Conservation (phyloP, 331 rosid species). For the Arachis monticola region DNA sequence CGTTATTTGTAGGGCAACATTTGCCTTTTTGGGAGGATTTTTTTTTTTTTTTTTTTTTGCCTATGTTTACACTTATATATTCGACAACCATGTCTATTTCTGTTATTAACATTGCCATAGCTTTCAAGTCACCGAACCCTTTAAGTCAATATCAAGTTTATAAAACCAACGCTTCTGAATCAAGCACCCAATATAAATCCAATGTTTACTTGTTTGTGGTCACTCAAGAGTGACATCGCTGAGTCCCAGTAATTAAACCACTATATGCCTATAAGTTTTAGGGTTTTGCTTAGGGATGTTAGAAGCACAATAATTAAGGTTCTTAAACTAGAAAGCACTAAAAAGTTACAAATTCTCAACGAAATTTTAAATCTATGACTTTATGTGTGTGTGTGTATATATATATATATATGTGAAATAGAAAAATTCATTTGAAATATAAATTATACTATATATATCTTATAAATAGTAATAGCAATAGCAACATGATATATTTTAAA, state of each 20-base stretch:
- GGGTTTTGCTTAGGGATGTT: too few relatives aligned
- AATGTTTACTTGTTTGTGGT: conserved; percentile 3
- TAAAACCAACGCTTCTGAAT: conserved; percentile 9
- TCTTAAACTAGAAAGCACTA: too few relatives aligned
- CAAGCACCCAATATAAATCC: background rate
- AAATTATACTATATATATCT: too few relatives aligned
- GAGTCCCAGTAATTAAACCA: conserved; percentile 20
- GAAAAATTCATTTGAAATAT: too few relatives aligned
- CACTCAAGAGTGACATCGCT: conserved; percentile 26
- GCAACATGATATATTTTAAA: too few relatives aligned
- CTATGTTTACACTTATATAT: conserved; percentile 22
- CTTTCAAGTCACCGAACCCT: conserved; percentile 48
- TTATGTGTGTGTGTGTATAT: too few relatives aligned
- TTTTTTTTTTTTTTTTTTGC: background rate
- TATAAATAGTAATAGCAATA: too few relatives aligned
- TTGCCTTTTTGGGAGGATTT: background rate
- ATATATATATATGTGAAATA: too few relatives aligned
- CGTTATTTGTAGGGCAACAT: conserved; percentile 3
- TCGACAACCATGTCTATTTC: conserved; percentile 37
- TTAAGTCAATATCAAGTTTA: conserved; percentile 44
- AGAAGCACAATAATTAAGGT: too few relatives aligned
- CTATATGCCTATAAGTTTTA: background rate
- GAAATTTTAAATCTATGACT: too few relatives aligned
- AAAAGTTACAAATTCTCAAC: too few relatives aligned
- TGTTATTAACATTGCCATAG: conserved; percentile 25